These are phyloP conservation scores for Albizia julibrissin DNA, from an alignment of 306 rosid genomes.

Conservation along the genomic window DNA sequence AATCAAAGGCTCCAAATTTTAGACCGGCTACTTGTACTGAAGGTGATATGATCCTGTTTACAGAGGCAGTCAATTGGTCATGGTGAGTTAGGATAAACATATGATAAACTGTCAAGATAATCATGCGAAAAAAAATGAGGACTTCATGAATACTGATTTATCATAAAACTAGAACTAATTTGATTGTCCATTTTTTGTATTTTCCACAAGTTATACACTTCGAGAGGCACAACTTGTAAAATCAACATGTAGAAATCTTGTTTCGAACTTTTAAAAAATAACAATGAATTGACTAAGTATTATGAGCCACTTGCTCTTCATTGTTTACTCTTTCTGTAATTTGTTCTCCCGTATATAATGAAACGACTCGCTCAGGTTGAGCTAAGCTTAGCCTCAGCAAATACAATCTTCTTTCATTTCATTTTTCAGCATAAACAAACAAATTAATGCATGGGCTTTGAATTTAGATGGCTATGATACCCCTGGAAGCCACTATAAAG, in stretches of 20 bases:
- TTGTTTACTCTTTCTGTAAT: neutral
- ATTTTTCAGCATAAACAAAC: neutral
- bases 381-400: neutral
- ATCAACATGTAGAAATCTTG: neutral
- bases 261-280: neutral
- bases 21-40: neutral
- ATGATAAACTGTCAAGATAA: neutral
- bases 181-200: too few relatives aligned
- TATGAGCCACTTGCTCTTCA: neutral
- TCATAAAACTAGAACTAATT: neutral
- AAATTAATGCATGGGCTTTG: neutral
- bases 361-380: neutral
- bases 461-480: neutral
- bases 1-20: neutral
- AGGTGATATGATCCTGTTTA: neutral
- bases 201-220: conserved; percentile 1
- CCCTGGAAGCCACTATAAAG: conserved; percentile 5
- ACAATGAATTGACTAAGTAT: neutral
- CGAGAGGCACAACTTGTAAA: neutral
- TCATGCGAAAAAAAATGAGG: neutral
- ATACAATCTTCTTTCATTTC: neutral
- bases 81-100: neutral
- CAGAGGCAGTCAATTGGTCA: neutral
- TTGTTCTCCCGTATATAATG: too few relatives aligned
- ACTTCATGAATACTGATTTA: neutral